Percentiles rank a stretch among this genome's conserved stretches.
These are phyloP conservation scores for Aspergillus sp. DNA, from an alignment of 2,329 filamentous ascomycete species.

Conservation along the genomic window DNA sequence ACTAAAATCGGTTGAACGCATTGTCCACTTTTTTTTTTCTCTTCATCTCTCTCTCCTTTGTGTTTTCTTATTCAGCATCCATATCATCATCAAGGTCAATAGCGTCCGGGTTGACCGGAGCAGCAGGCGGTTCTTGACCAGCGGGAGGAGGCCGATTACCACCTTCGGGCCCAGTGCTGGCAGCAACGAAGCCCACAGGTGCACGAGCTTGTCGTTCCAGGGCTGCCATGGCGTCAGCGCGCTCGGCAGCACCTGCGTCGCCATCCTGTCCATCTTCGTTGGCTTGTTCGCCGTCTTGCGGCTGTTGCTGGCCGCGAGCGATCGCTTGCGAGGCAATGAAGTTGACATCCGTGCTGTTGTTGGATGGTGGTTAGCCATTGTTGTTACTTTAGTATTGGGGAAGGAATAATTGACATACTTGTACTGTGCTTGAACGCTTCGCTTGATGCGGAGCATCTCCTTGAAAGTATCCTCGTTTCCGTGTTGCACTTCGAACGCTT, in stretches of 20 bases:
- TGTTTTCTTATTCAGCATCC: slow-evolving; percentile 31
- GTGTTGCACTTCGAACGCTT: slow-evolving; percentile 94
- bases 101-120: slow-evolving; percentile 74
- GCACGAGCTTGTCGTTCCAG: slow-evolving; percentile 86
- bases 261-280: slow-evolving; percentile 39
- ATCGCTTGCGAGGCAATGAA: slow-evolving; percentile 97
- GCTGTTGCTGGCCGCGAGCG: slow-evolving; percentile 68
- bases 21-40: no score
- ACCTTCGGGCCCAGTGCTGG: slow-evolving; percentile 70
- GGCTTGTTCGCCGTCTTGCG: slow-evolving; percentile 33
- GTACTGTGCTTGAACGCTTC: slow-evolving; percentile 95
- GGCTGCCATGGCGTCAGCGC: slow-evolving; percentile 81
- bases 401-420: slow-evolving; percentile 57
- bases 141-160: slow-evolving; percentile 52
- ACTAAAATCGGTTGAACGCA: neutral
- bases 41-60: neutral
- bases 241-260: slow-evolving; percentile 46
- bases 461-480: slow-evolving; percentile 99
- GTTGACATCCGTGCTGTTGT: slow-evolving; percentile 79
- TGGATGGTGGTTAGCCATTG: slow-evolving; percentile 33
- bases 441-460: slow-evolving; percentile 97
- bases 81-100: slow-evolving; percentile 73
- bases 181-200: slow-evolving; percentile 86
- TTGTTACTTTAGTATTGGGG: neutral
- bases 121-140: slow-evolving; percentile 30